Evolutionary conservation across 768 basidiomycete species (phyloP), one percentile per base, ranked within the genome.

Genomic region (Boletus pseudopeckii): DNA sequence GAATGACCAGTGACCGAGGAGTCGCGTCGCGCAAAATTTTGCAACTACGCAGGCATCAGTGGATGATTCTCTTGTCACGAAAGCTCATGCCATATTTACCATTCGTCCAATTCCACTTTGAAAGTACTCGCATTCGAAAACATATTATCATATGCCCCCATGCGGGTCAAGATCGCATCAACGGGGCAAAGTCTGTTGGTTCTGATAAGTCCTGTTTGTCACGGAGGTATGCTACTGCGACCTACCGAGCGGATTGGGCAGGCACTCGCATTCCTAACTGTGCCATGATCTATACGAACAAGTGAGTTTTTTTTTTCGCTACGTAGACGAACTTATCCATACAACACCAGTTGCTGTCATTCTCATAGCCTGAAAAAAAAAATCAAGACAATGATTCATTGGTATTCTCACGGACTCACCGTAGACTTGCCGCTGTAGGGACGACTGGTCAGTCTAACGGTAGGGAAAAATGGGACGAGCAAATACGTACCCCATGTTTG

Each of bases 101-200:
- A 92, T 81, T 99, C 97, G 67, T 98, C 97, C 52, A 99, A 76
- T 68, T 99, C 97, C 20, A 99, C 97, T 69, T 98, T 97, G 81
- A 98, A 99, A 0, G 96, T 98, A 71, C 92, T 93, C 1, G 93
- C 82, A 61, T 92, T 86, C 3, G 90, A 86, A 70, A 94, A 95
- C 89, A 96, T 93, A 65, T 94, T 94, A 64, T 98, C 96, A 67
- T 98, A 97, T 3, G 97, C 97, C 10, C 97, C 97, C 97, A 98
- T 98, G 24, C 96, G 85, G 3, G 97, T 98, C 54, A 92, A 80
- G 58, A 99, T 97, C 13, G 86, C 76, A 66, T 99, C 95, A 2
- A 97, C 83, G 2, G 97, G 92, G 55, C 86, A 88, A 44, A 99
- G 67, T 34, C 92, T 93, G 24, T 41, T 33, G 9, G 48, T 36